phyloP scores from a whole-genome alignment of 2,329 filamentous ascomycete species.

The Fusarium fracticaudum region DNA sequence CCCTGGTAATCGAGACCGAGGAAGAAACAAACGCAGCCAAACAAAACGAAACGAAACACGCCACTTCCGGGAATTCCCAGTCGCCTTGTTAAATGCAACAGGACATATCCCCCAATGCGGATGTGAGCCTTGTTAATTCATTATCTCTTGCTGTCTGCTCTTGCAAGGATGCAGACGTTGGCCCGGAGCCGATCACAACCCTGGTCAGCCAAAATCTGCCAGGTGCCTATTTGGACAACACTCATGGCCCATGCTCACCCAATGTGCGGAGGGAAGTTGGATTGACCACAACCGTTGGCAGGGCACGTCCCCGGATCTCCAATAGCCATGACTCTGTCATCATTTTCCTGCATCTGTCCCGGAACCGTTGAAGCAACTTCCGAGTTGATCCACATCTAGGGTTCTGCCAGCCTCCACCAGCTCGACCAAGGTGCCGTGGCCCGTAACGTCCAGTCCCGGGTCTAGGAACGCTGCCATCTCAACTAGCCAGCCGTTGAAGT shows the following conservation, averaged over 20 bases:
- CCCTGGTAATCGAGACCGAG: conserved; percentile 22
- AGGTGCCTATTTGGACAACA: conserved; percentile 11
- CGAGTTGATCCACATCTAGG: conserved; percentile 50
- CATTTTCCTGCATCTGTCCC: conserved; percentile 21
- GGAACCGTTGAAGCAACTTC: conserved; percentile 36
- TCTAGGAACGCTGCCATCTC: conserved; percentile 55
- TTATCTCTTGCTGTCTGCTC: conserved; percentile 4
- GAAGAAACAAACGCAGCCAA: conserved; percentile 29
- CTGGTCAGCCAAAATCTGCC: conserved; percentile 11
- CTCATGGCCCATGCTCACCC: conserved; percentile 18
- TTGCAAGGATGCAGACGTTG: conserved; percentile 12
- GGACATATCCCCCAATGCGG: conserved; percentile 29
- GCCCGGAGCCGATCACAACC: conserved; percentile 23
- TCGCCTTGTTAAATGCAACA: conserved; percentile 11
- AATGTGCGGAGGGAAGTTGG: conserved; percentile 21
- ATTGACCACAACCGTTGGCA: conserved; percentile 21
- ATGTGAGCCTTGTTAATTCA: conserved; percentile 1
- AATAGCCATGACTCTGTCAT: conserved; percentile 17
- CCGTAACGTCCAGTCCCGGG: conserved; percentile 46
- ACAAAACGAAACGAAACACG: conserved; percentile 39
- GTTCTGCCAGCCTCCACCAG: conserved; percentile 52
- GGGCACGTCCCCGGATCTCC: conserved; percentile 21
- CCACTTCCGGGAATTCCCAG: conserved; percentile 28
- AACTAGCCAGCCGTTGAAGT: conserved; percentile 69
- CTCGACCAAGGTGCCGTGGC: conserved; percentile 54